Conservation (phyloP, 495 filamentous ascomycete species). For the Glonium stellatum region DNA sequence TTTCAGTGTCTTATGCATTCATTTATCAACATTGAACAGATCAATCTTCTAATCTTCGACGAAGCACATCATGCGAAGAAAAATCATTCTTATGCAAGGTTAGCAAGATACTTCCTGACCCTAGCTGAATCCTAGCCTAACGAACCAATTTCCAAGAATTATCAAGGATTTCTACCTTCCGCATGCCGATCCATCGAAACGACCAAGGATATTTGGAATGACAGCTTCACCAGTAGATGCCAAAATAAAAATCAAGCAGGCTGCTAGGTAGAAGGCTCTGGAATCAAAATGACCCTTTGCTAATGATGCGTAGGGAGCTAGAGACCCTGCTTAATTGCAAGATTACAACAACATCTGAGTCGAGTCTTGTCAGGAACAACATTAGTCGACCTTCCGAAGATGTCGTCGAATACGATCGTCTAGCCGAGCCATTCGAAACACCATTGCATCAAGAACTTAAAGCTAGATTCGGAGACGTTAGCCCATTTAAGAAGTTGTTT, state of each 20-base stretch:
- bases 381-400: conserved; percentile 56
- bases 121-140: conserved; percentile 29
- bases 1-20: conserved; percentile 70
- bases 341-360: conserved; percentile 74
- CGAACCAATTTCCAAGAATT: conserved; percentile 40
- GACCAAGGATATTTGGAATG: conserved; percentile 90
- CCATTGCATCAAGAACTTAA: conserved; percentile 53
- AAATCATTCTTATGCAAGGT: conserved; percentile 81
- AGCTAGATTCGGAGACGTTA: conserved; percentile 49
- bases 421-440: conserved; percentile 53
- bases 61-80: conserved; percentile 97
- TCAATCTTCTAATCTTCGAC: conserved; percentile 92
- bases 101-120: no score
- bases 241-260: conserved; percentile 61
- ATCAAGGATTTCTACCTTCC: conserved; percentile 76
- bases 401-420: conserved; percentile 49
- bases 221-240: conserved; percentile 95
- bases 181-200: conserved; percentile 37
- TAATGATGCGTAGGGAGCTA: conserved; percentile 47
- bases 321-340: conserved; percentile 70
- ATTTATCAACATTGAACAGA: conserved; percentile 71
- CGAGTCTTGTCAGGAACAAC: conserved; percentile 52
- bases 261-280: conserved; percentile 28
- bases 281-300: not conserved
- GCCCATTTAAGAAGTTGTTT: conserved; percentile 53